Evolutionary conservation across 805 yeast species (phyloP).

Genomic region (Metschnikowia noctiluminum): DNA sequence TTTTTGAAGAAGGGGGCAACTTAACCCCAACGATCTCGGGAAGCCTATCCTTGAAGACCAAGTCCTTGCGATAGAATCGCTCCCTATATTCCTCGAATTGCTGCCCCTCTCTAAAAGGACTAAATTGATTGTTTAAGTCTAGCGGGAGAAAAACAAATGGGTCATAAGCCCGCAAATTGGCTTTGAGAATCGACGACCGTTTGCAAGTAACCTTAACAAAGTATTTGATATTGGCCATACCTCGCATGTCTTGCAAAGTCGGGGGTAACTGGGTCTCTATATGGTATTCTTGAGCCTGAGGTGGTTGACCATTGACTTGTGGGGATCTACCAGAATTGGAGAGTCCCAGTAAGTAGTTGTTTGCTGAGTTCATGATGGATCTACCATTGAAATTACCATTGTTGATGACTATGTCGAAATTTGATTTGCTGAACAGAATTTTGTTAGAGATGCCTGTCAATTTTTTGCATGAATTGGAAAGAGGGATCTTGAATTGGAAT

Average conservation of each 20-base stretch:
- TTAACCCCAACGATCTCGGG: slow-evolving; percentile 17
- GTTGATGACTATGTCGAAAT: slow-evolving; percentile 28
- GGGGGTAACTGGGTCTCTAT: slow-evolving; percentile 16
- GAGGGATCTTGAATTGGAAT: slow-evolving; percentile 45
- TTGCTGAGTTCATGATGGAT: slow-evolving; percentile 23
- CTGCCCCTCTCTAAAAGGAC: slow-evolving; percentile 14
- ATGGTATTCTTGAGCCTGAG: slow-evolving; percentile 9
- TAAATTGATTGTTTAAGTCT: slow-evolving; percentile 29
- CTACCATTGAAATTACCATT: slow-evolving; percentile 22
- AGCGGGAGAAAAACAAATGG: slow-evolving; percentile 56
- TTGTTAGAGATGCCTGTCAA: slow-evolving; percentile 32
- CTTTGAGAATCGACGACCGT: slow-evolving; percentile 45
- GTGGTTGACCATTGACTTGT: neutral
- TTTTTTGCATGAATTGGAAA: slow-evolving; percentile 33
- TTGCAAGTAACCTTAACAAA: slow-evolving; percentile 61
- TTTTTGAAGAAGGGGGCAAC: slow-evolving; percentile 2
- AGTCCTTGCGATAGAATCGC: slow-evolving; percentile 44
- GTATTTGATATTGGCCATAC: slow-evolving; percentile 44
- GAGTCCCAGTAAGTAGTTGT: slow-evolving; percentile 1
- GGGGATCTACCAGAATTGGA: neutral
- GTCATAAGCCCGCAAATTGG: slow-evolving; percentile 44
- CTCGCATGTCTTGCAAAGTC: slow-evolving; percentile 9
- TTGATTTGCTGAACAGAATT: slow-evolving; percentile 28
- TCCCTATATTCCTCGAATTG: slow-evolving; percentile 33
- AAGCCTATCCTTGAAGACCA: slow-evolving; percentile 29